phyloP scores from a whole-genome alignment of 2,329 filamentous ascomycete species.

The Trichoderma hamatum region DNA sequence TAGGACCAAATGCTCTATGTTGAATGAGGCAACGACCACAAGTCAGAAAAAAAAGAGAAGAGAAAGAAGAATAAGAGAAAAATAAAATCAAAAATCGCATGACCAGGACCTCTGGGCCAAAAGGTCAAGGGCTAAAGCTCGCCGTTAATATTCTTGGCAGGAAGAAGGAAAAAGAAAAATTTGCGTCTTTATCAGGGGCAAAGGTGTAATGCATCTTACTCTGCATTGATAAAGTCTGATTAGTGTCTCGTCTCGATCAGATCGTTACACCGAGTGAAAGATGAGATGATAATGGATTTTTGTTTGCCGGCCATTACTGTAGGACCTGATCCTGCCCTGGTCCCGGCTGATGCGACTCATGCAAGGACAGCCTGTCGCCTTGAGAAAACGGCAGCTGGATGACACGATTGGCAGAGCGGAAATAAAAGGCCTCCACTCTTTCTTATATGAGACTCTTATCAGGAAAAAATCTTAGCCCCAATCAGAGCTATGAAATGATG shows the following conservation, averaged over 20 bases:
- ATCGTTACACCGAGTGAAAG: constrained; percentile 4
- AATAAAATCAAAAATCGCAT: background rate
- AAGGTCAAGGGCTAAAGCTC: background rate
- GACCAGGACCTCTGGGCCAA: background rate
- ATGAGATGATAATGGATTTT: background rate
- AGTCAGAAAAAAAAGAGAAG: background rate
- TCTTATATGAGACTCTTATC: constrained; percentile 17
- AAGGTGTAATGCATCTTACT: background rate
- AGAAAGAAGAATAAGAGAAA: background rate
- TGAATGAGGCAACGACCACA: background rate
- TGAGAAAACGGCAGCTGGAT: constrained; percentile 4
- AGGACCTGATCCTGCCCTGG: constrained; percentile 17
- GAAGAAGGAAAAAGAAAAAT: background rate
- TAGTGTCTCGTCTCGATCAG: constrained; percentile 6
- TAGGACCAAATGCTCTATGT: background rate
- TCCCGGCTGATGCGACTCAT: constrained; percentile 22
- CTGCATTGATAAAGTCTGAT: constrained; percentile 1
- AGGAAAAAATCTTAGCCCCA: background rate
- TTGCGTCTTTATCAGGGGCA: background rate
- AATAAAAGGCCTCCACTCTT: constrained; percentile 17
- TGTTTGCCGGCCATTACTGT: constrained; percentile 8
- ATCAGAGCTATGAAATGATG: background rate
- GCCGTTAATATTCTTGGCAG: background rate
- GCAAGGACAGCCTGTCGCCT: constrained; percentile 3
- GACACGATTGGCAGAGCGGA: constrained; percentile 22